phyloP scores from a whole-genome alignment of 2,329 filamentous ascomycete genomes.

The Botrytis sinoallii region DNA sequence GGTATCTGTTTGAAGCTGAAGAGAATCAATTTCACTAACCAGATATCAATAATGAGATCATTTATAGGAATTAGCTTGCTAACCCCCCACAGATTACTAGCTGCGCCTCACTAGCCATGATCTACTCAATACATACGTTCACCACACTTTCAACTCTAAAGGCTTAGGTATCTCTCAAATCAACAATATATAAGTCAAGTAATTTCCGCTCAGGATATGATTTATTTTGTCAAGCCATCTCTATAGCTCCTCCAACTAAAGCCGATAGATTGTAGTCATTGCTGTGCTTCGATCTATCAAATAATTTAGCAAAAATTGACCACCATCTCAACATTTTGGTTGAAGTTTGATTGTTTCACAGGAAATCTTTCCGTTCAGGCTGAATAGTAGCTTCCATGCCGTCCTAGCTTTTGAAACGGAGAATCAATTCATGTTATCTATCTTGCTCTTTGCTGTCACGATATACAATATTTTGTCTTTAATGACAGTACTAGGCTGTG shows the following conservation, averaged over 20 bases:
- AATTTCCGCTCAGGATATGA: rapidly evolving
- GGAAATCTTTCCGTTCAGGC: rapidly evolving
- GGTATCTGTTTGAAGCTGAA: too few species aligned
- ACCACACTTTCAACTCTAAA: background rate
- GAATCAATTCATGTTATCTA: rapidly evolving
- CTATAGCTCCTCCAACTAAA: background rate
- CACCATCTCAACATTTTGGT: background rate
- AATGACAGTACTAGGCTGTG: background rate
- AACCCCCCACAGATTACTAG: background rate
- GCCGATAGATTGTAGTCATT: background rate
- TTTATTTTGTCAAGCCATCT: background rate
- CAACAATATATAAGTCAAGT: background rate
- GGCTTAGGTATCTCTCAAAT: background rate
- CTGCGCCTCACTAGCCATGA: background rate
- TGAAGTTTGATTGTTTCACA: background rate
- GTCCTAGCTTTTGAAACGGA: rapidly evolving
- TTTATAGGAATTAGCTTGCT: background rate
- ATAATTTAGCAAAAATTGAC: background rate
- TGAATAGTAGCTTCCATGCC: rapidly evolving
- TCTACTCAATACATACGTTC: rapidly evolving
- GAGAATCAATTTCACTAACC: background rate
- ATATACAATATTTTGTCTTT: background rate
- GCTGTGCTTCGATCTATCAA: background rate
- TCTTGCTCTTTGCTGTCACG: background rate
- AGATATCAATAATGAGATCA: background rate